Base-by-base conservation (phyloP, 1,284 basidiomycete genomes). In the Papiliotrema nemorosa region DNA sequence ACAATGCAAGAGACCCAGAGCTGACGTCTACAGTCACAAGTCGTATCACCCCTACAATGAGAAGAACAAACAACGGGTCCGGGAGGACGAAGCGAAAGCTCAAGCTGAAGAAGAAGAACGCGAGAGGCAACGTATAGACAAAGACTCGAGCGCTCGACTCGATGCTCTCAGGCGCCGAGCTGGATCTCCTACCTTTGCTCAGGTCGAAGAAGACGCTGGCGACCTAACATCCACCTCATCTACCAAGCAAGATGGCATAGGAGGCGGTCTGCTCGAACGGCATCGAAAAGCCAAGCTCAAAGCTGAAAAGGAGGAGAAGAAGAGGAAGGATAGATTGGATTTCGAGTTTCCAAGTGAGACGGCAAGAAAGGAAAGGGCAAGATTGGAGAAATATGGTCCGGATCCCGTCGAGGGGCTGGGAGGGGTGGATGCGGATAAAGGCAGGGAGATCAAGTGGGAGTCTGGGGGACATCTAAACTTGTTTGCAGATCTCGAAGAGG, bases 31-130 rank as follows among this genome's bases (percentile, higher is more conserved):
- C 50, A 75, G 71, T 26, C 75, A 76, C 57, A 76, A 76, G 50
- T 75, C 73, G 5, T 76, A 76, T 50, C 75, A 76, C 42, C 74
- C 74, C 0, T 76, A 76, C 49, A 62, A 70, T 14, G 74, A 76
- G 57, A 71, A 67, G 60, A 76, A 76, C 63, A 76, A 76, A 59
- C 68, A 72, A 53, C 61, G 69, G 34, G 75, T 76, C 14, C 59
- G 74, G 18, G 69, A 75, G 45, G 75, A 76, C 53, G 75, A 76
- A 58, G 70, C 67, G 12, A 61, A 63, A 52, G 73, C 74, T 16
- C 51, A 49, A 18, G 67, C 59, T 18, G 69, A 70, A 52, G 66
- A 69, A 36, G 54, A 67, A 24, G 57, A 49, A 6, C 58, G 55
- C 10, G 68, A 75, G 55, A 64, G 68, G 40, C 49, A 57, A 9